Evolutionary conservation across 441 rosid genomes (phyloP).

Genomic region (Cnidoscolus chayamansa): DNA sequence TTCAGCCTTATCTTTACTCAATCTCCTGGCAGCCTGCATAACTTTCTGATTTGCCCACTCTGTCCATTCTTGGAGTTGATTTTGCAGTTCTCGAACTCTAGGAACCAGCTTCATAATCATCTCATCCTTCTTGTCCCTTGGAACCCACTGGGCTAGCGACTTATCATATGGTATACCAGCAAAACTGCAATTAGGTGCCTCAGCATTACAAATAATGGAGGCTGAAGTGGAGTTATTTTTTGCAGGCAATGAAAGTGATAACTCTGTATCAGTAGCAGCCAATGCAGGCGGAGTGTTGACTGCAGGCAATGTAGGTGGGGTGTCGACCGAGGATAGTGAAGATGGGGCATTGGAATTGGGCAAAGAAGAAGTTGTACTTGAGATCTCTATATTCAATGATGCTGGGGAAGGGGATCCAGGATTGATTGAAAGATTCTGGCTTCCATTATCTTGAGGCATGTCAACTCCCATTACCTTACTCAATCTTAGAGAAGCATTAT

Average conservation of each 20-base stretch:
- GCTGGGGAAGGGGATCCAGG: constrained; percentile 30
- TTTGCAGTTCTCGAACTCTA: constrained; percentile 54
- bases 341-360: constrained; percentile 31
- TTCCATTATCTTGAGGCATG: constrained; percentile 42
- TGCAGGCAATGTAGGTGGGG: constrained; percentile 35
- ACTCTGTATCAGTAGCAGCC: constrained; percentile 52
- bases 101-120: constrained; percentile 67
- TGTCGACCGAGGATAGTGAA: constrained; percentile 23
- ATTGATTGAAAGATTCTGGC: constrained; percentile 27
- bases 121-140: constrained; percentile 73
- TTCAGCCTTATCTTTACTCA: constrained; percentile 74
- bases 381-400: constrained; percentile 32
- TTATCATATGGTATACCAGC: constrained; percentile 49
- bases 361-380: constrained; percentile 25
- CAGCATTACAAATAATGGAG: constrained; percentile 31
- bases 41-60: constrained; percentile 98
- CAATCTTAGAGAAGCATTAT: constrained; percentile 56
- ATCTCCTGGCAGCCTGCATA: constrained; percentile 90
- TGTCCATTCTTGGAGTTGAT: constrained; percentile 83
- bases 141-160: constrained; percentile 51
- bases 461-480: constrained; percentile 52
- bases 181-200: constrained; percentile 30
- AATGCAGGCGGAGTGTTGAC: constrained; percentile 38
- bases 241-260: constrained; percentile 55
- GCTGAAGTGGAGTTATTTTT: constrained; percentile 38